Evolutionary conservation across 2,329 filamentous ascomycete genomes (phyloP).

Genomic region (Teratosphaeria nubilosa): DNA sequence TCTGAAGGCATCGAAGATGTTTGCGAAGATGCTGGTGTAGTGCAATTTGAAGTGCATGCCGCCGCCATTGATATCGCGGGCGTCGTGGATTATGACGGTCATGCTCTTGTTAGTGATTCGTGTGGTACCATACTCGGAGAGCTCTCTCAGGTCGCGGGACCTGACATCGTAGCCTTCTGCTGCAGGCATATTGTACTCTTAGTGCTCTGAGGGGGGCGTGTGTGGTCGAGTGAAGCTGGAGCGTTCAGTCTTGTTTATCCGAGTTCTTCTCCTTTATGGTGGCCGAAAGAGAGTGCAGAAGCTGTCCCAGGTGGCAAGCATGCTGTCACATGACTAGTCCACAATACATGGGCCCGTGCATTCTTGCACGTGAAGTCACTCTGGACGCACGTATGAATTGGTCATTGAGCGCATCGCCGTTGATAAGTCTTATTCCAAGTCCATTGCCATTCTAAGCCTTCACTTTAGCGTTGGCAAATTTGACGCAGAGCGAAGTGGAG

Average conservation of each 20-base stretch:
- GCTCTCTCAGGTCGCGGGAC: not conserved
- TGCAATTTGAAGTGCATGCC: not conserved
- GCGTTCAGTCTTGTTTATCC: not conserved
- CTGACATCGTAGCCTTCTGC: not conserved
- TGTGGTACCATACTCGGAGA: not conserved
- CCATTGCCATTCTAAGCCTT: too few relatives aligned
- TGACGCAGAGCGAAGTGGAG: too few relatives aligned
- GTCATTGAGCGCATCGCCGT: too few relatives aligned
- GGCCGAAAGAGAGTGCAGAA: not conserved
- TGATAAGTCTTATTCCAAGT: not conserved
- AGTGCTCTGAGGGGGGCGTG: too few relatives aligned
- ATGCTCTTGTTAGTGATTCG: not conserved
- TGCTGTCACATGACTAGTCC: not conserved
- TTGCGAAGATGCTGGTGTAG: not conserved
- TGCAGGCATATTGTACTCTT: too few relatives aligned
- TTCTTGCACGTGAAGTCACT: not conserved
- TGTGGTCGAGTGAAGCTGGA: not conserved
- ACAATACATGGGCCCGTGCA: not conserved
- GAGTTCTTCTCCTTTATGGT: not conserved
- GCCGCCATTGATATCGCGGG: not conserved
- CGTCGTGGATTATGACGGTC: not conserved
- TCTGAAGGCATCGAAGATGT: slow-evolving; percentile 1
- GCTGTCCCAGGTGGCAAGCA: not conserved
- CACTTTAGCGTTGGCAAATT: too few relatives aligned
- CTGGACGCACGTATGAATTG: not conserved